These are phyloP conservation scores for Podospora australis DNA, from an alignment of 495 filamentous ascomycete species.

Conservation along the genomic window DNA sequence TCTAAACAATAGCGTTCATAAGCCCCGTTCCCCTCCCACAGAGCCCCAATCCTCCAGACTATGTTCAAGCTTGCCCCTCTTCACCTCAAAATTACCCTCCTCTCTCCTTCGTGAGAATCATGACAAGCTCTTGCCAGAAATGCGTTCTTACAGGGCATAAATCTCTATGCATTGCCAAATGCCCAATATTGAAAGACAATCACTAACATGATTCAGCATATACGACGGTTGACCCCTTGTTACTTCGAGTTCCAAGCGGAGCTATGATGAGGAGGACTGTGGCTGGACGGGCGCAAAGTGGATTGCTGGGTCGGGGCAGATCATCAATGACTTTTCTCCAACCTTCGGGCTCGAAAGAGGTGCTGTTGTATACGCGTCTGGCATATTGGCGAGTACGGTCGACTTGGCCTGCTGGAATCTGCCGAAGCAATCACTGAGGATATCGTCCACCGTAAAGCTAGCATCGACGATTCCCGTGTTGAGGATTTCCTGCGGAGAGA, in stretches of 20 bases:
- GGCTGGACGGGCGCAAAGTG: slow-evolving; percentile 7
- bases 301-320: slow-evolving; percentile 12
- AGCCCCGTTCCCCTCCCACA: no score
- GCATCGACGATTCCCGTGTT: slow-evolving; percentile 38
- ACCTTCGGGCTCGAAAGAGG: not conserved
- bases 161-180: slow-evolving; percentile 4
- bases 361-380: slow-evolving; percentile 28
- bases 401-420: slow-evolving; percentile 33
- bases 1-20: no score
- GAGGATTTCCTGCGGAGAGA: slow-evolving; percentile 26
- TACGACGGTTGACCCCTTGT: no score
- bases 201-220: not conserved
- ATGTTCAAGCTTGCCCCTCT: no score
- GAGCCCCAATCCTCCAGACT: no score
- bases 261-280: no score
- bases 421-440: slow-evolving; percentile 34
- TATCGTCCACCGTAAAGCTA: slow-evolving; percentile 32
- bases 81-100: no score
- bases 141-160: not conserved
- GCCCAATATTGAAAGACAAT: slow-evolving; percentile 4
- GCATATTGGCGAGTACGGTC: slow-evolving; percentile 39
- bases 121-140: not conserved
- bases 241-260: no score
- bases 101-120: not conserved
- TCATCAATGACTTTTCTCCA: slow-evolving; percentile 8